Evolutionary conservation across 257 asterid genomes (phyloP), one percentile per base, ranked within the genome.

Genomic region (Misopates orontium): DNA sequence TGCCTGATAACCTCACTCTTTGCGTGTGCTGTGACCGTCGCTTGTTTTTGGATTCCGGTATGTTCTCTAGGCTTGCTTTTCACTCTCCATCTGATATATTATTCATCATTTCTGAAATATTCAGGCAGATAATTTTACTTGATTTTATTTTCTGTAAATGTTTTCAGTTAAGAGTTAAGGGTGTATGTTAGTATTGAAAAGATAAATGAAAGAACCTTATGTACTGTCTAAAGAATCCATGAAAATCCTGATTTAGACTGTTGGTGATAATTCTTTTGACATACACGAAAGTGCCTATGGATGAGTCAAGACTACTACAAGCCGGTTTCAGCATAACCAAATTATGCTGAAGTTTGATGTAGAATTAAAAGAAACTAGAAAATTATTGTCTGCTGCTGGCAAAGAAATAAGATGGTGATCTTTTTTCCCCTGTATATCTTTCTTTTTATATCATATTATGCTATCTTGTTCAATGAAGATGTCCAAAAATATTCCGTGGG

Each of bases 21-120:
- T 48, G 80, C 87, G 50, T 78, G 78, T 39, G 11, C 71, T 39
- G 95, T 86, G 21, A 66, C 80, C 4, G 21, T 85, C 17, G 71
- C 73, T 19, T 85, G 85, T 71, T 79, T 75, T 69, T 85, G 91
- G 88, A 85, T 90, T 63, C 97, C 97, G 78, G 97, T 87, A 85
- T 19, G 75, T 41, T 4, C 39, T 21, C 19, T 9, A n/a, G 22
- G 39, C 50, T 59, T 11, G 65, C 65, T 56, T 10, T 14, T 16
- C 7, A 5, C 19, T 51, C 19, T 15, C 19, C 61, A 24, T n/a
- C 41, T 13, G 61, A 55, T 28, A 56, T 8, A 17, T 28, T 31
- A 24, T 13, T 12, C 25, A n/a, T n/a, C n/a, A n/a, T n/a, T n/a
- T n/a, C n/a, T n/a, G n/a, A n/a, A n/a, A n/a, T n/a, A n/a, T n/a